These are phyloP conservation scores for Lotus japonicus DNA, from an alignment of 306 rosid species.

Conservation along the genomic window DNA sequence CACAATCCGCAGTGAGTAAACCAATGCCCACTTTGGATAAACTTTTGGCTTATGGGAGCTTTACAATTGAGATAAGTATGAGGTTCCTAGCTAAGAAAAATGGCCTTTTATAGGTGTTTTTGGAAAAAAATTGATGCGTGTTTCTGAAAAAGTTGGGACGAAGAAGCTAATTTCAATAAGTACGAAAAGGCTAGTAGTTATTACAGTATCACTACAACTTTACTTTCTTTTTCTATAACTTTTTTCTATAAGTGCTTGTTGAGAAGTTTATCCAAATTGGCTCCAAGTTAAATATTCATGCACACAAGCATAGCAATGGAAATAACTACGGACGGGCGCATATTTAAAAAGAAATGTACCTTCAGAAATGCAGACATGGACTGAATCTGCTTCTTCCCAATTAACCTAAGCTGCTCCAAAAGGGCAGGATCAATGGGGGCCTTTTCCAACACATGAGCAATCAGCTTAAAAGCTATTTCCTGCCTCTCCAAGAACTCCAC, in stretches of 20 bases:
- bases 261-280: no score
- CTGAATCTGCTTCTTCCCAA: conserved; percentile 86
- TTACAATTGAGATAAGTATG: no score
- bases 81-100: no score
- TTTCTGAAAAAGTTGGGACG: no score
- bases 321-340: neutral
- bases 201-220: no score
- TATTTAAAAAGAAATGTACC: conserved; percentile 34
- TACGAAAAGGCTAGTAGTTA: no score
- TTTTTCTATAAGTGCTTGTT: no score
- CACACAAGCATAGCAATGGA: neutral
- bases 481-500: conserved; percentile 87
- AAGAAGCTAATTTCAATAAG: no score
- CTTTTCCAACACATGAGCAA: conserved; percentile 70
- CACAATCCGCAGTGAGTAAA: neutral
- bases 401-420: conserved; percentile 72
- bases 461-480: conserved; percentile 76
- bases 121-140: no score
- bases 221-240: no score
- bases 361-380: conserved; percentile 69
- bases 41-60: no score
- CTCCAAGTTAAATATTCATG: neutral
- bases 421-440: conserved; percentile 48
- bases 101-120: no score
- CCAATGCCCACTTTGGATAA: neutral